Evolutionary conservation across 306 rosid species (phyloP), one percentile per base, ranked within the genome.

Genomic region (Sesbania bispinosa): DNA sequence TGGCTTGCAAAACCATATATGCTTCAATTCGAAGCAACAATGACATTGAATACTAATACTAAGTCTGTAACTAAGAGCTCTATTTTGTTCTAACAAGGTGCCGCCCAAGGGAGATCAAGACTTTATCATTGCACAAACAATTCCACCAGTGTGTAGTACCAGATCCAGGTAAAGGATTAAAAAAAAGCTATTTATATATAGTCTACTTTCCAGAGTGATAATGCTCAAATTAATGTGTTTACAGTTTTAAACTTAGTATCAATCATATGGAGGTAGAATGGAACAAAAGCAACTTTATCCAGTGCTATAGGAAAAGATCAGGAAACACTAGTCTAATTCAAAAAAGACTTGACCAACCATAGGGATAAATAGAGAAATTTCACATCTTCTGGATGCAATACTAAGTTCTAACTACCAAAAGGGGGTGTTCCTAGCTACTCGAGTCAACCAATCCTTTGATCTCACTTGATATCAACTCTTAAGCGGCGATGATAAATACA

Each of bases 371-470:
- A 45, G n/a, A 35, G 52, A 76, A 76, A 35, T 18, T 33, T 58
- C 69, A 58, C 14, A 46, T 27, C 4, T 61, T 46, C 59, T 39
- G 58, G 8, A 46, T 69, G 48, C 58, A 13, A 48, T 50, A 59
- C 48, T 38, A 59, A 65, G 46, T 50, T 68, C 58, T 38, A 59
- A 57, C 30, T 36, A 72, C 53, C 33, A 35, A 77, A 68, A 42
- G 15, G 2, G 55, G 42, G 42, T 23, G 36, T 66, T 75, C 50
- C 50, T 42, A 75, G 61, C 29, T 29, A 24, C 52, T 42, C 4
- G 5, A 30, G 60, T 45, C 62, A 67, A 57, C 3, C 50, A 55
- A 54, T 43, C 29, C 18, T 38, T 54, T 27, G 74, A 65, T 18
- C 54, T 26, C 42, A 71, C 13, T 60, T 27, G 26, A 60, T 77